Evolutionary conservation across 345 rosid genomes (phyloP).

Genomic region (Trapa bicornis): DNA sequence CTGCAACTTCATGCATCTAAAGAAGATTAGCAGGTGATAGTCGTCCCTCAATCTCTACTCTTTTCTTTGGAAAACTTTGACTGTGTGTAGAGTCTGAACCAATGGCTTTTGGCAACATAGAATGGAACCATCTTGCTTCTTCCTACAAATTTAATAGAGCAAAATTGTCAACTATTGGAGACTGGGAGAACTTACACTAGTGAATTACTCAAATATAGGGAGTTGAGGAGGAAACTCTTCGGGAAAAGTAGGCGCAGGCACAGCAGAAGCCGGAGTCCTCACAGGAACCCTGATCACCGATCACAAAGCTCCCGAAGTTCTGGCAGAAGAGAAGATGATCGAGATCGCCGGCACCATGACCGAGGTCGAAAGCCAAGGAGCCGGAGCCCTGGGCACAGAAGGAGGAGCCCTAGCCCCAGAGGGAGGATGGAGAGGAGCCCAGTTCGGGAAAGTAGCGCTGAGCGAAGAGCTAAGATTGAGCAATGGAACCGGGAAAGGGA

Average conservation of each 20-base stretch:
- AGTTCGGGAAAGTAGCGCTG: slow-evolving; percentile 38
- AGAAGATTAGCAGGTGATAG: slow-evolving; percentile 37
- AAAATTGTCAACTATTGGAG: background rate
- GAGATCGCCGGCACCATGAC: slow-evolving; percentile 22
- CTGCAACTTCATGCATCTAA: slow-evolving; percentile 59
- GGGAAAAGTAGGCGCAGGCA: slow-evolving; percentile 31
- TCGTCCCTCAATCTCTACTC: too few relatives aligned
- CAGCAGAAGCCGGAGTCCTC: slow-evolving; percentile 37
- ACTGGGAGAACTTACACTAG: background rate
- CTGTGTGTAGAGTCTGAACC: background rate
- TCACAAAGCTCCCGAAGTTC: slow-evolving; percentile 21
- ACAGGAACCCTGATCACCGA: slow-evolving; percentile 20
- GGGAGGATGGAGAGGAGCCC: slow-evolving; percentile 26
- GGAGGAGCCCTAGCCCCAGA: slow-evolving; percentile 14
- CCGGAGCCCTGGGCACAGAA: slow-evolving; percentile 31
- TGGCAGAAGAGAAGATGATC: slow-evolving; percentile 30
- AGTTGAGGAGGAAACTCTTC: slow-evolving; percentile 36
- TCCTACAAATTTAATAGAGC: background rate
- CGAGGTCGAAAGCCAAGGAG: slow-evolving; percentile 36
- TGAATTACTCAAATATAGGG: slow-evolving; percentile 18
- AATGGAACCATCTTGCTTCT: background rate
- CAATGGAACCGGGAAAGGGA: slow-evolving; percentile 56
- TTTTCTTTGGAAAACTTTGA: background rate
- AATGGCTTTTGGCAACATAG: background rate
- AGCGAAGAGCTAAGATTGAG: slow-evolving; percentile 45